Evolutionary conservation across 139 green algal genomes (phyloP).

Genomic region (Auxenochlorella pyrenoidosa): DNA sequence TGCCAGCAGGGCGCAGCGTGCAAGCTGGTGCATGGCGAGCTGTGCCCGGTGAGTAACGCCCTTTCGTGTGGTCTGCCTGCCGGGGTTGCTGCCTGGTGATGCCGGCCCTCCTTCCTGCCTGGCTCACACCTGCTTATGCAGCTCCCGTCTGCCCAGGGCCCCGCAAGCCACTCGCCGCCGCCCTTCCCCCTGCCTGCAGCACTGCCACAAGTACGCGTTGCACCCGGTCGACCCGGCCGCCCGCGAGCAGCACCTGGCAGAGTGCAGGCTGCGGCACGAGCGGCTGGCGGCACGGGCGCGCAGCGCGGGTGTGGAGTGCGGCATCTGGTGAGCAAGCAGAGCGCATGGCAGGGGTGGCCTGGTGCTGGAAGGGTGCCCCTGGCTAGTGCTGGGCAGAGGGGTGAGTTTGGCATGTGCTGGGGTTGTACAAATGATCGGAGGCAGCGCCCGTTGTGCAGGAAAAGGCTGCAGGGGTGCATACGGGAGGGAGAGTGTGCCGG

Average conservation of each 20-base stretch:
- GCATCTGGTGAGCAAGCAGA: constrained; percentile 64
- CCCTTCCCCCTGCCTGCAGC: constrained; percentile 29
- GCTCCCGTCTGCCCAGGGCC: background rate
- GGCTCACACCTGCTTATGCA: too few relatives aligned
- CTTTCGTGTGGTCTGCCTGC: background rate
- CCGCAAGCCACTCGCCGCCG: background rate
- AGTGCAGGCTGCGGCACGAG: constrained; percentile 64
- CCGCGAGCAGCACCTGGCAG: constrained; percentile 48
- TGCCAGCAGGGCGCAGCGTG: constrained; percentile 62
- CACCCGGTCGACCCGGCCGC: constrained; percentile 64
- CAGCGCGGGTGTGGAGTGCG: constrained; percentile 69
- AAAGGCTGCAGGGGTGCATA: too few relatives aligned
- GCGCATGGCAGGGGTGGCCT: too few relatives aligned
- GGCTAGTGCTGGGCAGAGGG: too few relatives aligned
- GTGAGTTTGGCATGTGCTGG: too few relatives aligned
- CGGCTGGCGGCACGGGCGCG: constrained; percentile 52
- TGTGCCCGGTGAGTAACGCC: constrained; percentile 58
- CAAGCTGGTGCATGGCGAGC: constrained; percentile 64
- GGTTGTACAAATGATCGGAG: too few relatives aligned
- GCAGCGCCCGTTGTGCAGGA: too few relatives aligned
- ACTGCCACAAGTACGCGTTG: constrained; percentile 59
- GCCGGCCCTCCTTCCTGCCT: too few relatives aligned
- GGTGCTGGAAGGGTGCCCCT: too few relatives aligned
- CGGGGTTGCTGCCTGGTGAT: background rate
- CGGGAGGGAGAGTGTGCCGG: too few relatives aligned